Evolutionary conservation across 495 filamentous ascomycete species (phyloP).

Genomic region (Echria macrotheca): DNA sequence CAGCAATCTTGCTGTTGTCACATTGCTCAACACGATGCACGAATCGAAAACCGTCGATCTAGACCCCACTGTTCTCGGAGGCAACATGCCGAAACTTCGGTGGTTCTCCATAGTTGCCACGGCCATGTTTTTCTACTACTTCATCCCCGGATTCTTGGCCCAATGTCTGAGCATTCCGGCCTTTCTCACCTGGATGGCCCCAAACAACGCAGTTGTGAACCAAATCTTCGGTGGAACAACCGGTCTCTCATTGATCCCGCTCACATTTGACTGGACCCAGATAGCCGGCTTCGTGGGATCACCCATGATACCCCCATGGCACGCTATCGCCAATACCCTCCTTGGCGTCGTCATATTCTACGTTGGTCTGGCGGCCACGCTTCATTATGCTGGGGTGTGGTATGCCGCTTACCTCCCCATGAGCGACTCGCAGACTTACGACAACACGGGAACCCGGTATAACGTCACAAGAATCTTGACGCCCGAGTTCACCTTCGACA

Average conservation of each 20-base stretch:
- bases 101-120: conserved; percentile 52
- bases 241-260: conserved; percentile 55
- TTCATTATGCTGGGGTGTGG: conserved; percentile 64
- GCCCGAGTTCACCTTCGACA: conserved; percentile 44
- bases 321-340: conserved; percentile 54
- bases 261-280: conserved; percentile 62
- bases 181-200: conserved; percentile 56
- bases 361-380: conserved; percentile 36
- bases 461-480: conserved; percentile 51
- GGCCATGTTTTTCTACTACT: conserved; percentile 49
- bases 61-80: conserved; percentile 46
- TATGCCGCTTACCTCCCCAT: conserved; percentile 53
- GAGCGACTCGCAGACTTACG: conserved; percentile 53
- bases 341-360: conserved; percentile 53
- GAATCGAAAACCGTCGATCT: conserved; percentile 41
- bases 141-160: conserved; percentile 53
- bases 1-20: conserved; percentile 54
- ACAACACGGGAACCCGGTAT: conserved; percentile 54
- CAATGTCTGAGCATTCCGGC: conserved; percentile 55
- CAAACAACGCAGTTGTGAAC: conserved; percentile 59
- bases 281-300: conserved; percentile 51
- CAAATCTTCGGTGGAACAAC: conserved; percentile 62
- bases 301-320: conserved; percentile 53
- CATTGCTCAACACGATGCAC: conserved; percentile 66
- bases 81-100: conserved; percentile 50